A percentile compares a stretch with the other conserved stretches of the same genome.
Conservation (phyloP, 139 green algal genomes). For the Chlorokybus atmophyticus region DNA sequence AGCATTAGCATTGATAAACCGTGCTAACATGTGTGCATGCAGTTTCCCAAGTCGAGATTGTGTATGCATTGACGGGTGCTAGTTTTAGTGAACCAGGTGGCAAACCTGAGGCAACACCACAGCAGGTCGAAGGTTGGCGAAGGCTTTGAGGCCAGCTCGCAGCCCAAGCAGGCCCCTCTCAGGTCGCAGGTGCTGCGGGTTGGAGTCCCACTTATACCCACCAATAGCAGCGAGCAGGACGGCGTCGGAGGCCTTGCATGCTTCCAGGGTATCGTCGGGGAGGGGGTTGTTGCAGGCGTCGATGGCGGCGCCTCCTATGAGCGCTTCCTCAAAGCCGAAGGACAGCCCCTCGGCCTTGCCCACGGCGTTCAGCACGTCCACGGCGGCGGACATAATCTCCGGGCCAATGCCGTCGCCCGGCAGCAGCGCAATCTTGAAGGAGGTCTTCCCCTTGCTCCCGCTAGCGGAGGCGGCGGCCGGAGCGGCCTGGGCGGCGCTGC, state of each 20-base stretch:
- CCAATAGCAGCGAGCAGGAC: constrained; percentile 79
- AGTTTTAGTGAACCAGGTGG: background rate
- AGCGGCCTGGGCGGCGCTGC: no score
- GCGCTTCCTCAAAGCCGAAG: constrained; percentile 66
- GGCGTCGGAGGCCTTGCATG: constrained; percentile 68
- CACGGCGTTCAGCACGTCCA: constrained; percentile 52
- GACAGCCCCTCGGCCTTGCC: constrained; percentile 20
- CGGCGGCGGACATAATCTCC: constrained; percentile 81
- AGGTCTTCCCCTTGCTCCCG: no score
- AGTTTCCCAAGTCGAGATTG: background rate
- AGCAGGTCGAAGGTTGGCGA: constrained; percentile 94
- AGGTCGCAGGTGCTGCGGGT: constrained; percentile 61
- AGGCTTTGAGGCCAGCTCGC: constrained; percentile 72
- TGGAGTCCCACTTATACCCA: constrained; percentile 93
- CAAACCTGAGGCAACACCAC: constrained; percentile 47
- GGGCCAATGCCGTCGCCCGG: constrained; percentile 94
- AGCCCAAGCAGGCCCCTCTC: constrained; percentile 86
- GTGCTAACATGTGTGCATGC: constrained; percentile 1
- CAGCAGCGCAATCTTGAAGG: constrained; percentile 75
- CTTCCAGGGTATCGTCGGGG: constrained; percentile 65
- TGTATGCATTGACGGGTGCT: background rate
- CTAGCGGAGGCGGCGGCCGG: no score
- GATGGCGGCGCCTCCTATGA: constrained; percentile 89
- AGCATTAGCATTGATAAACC: no score
- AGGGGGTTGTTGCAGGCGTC: constrained; percentile 75